Conservation (phyloP, 2,329 filamentous ascomycete species). For the Sodiomyces alkalinus region DNA sequence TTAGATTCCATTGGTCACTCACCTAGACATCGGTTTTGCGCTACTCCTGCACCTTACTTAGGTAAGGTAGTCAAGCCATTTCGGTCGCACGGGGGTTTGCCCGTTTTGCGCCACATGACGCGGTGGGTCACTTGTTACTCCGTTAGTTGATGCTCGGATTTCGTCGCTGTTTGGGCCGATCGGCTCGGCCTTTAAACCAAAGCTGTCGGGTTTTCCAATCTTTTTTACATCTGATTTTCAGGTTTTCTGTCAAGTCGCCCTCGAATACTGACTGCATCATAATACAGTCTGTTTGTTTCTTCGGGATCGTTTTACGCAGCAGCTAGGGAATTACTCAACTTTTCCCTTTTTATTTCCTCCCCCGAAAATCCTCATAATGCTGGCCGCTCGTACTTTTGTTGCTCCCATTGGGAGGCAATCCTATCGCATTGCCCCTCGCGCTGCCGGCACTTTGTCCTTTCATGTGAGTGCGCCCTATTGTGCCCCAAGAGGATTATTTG, state of each 20-base stretch:
- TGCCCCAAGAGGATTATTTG: conserved; percentile 4
- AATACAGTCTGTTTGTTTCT: no score
- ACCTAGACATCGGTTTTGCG: no score
- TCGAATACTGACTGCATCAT: no score
- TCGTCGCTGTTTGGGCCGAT: conserved; percentile 3
- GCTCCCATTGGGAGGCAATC: conserved; percentile 64
- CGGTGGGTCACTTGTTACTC: no score
- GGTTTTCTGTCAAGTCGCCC: no score
- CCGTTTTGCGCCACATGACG: conserved; percentile 1
- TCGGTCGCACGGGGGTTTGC: no score
- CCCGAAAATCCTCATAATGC: conserved; percentile 44
- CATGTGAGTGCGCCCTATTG: conserved; percentile 34
- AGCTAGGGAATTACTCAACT: conserved; percentile 1
- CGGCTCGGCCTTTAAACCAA: conserved; percentile 3
- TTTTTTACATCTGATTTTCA: conserved; percentile 2
- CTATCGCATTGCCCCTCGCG: conserved; percentile 52
- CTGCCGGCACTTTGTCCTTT: conserved; percentile 28
- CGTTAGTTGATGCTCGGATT: no score
- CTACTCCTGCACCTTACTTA: no score
- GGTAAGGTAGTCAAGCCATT: no score
- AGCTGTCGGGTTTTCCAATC: conserved; percentile 2
- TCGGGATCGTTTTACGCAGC: no score
- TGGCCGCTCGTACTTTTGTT: conserved; percentile 66
- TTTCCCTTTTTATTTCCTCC: no score
- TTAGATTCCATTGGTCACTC: background rate